Base-by-base conservation (phyloP, 768 basidiomycete species). In the Gloeopeniophorella convolvens region DNA sequence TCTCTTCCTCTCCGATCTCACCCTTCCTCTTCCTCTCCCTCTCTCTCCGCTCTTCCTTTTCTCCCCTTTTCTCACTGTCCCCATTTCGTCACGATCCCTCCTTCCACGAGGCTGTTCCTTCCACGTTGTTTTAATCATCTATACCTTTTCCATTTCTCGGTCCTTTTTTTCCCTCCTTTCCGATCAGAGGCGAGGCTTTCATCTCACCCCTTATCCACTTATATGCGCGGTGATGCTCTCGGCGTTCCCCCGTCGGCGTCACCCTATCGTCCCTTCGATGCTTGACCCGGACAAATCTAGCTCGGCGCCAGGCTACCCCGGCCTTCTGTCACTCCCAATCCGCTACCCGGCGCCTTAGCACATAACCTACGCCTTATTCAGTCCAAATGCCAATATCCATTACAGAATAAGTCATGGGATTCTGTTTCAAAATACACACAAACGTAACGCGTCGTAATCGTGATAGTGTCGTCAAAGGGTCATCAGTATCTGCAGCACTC, bases 381-480 rank as follows among this genome's bases (percentile, higher is more conserved):
- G 54, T 32, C 28, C 13, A 41, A 35, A 32, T 41, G 43, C 44
- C 34, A 45, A 42, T 55, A 52, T 40, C 44, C 40, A 27, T 54
- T 50, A 47, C 20, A 47, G 34, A 47, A 32, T 30, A 42, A 51
- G 49, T 55, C 54, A 42, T 55, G 50, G 52, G 44, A 24, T 42
- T n/a, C n/a, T n/a, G n/a, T n/a, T n/a, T n/a, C n/a, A n/a, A 34
- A 27, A 39, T 48, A 35, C 24, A 28, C 27, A 42, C 32, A 40
- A 56, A 52, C 54, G 54, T 56, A 56, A 56, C 20, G 26, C 27
- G 55, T 57, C 56, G 48, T 55, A 61, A 59, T 59, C 50, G 47
- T 53, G 50, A 53, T 48, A 54, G 55, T 50, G 62, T 65, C 61
- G 60, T 66, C 59, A 66, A 63, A 49, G 40, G 31, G 43, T 55